Conservation (phyloP, 2,329 filamentous ascomycete genomes). For the Aspergillus oerlinghausenensis region DNA sequence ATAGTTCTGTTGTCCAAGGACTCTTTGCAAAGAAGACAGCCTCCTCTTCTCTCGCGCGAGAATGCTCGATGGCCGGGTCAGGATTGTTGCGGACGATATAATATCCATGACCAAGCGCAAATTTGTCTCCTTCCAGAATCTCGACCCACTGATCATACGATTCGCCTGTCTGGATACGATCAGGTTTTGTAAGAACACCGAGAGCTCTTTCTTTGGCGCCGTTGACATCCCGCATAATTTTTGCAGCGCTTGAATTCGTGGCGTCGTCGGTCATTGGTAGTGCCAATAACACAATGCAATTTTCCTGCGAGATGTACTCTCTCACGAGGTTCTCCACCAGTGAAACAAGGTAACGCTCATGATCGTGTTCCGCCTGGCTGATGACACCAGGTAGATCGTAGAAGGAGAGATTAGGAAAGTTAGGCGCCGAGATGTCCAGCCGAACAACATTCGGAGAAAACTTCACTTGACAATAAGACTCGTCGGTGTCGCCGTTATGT, state of each 20-base stretch:
- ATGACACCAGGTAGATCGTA: slow-evolving; percentile 85
- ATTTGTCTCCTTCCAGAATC: slow-evolving; percentile 60
- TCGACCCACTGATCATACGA: slow-evolving; percentile 56
- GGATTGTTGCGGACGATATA: slow-evolving; percentile 66
- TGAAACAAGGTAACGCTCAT: slow-evolving; percentile 64
- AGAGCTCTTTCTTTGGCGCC: slow-evolving; percentile 58
- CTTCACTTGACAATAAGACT: slow-evolving; percentile 47
- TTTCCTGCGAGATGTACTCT: slow-evolving; percentile 63
- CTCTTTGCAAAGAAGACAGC: slow-evolving; percentile 44
- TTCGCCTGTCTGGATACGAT: slow-evolving; percentile 56
- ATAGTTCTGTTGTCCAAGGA: slow-evolving; percentile 46
- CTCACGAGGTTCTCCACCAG: slow-evolving; percentile 68
- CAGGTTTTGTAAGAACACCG: slow-evolving; percentile 81
- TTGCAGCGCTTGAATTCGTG: slow-evolving; percentile 67
- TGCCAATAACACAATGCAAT: slow-evolving; percentile 72
- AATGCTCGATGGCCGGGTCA: slow-evolving; percentile 40
- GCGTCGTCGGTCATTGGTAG: slow-evolving; percentile 75
- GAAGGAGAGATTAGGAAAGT: slow-evolving; percentile 70
- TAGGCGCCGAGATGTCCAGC: slow-evolving; percentile 68
- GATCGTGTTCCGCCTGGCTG: slow-evolving; percentile 59
- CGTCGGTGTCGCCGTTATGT: slow-evolving; percentile 34
- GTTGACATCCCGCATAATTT: slow-evolving; percentile 53
- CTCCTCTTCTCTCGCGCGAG: slow-evolving; percentile 47
- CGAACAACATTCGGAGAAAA: slow-evolving; percentile 81
- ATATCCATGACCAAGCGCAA: slow-evolving; percentile 67